Conservation (phyloP, 1,139 yeast species). For the Suhomyces bolitotheri region DNA sequence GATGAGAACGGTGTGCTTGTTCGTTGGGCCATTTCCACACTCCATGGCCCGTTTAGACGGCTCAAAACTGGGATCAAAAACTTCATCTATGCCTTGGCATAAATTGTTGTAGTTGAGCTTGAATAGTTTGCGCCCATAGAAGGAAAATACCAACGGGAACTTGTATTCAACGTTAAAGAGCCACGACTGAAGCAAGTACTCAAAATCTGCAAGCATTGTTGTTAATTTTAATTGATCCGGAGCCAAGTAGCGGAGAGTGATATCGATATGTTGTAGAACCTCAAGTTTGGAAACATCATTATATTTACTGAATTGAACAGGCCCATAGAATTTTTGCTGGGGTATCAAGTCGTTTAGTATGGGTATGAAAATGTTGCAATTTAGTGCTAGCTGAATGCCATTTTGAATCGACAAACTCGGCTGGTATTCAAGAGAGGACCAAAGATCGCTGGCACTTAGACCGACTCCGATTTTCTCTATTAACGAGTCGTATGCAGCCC, state of each 20-base stretch:
- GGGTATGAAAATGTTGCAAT: constrained; percentile 24
- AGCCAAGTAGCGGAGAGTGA: constrained; percentile 3
- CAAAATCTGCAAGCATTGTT: constrained; percentile 22
- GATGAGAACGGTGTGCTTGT: constrained; percentile 6
- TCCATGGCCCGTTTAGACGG: not conserved
- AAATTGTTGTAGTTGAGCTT: constrained; percentile 25
- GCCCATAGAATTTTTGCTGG: too few relatives aligned
- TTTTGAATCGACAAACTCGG: constrained; percentile 15
- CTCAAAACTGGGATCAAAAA: constrained; percentile 11
- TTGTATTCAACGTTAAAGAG: constrained; percentile 30
- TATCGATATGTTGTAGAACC: not conserved
- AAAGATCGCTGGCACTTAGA: constrained; percentile 15
- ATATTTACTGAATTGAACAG: too few relatives aligned
- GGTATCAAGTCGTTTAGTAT: constrained; percentile 16
- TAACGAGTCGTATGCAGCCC: constrained; percentile 15
- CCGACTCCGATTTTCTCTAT: constrained; percentile 16
- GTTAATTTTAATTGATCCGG: not conserved
- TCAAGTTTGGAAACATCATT: too few relatives aligned
- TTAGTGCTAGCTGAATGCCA: constrained; percentile 17
- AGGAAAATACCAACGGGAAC: constrained; percentile 41
- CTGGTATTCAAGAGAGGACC: constrained; percentile 22
- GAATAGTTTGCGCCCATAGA: constrained; percentile 33
- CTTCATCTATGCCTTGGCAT: constrained; percentile 13
- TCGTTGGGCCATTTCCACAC: not conserved
- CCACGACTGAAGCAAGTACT: constrained; percentile 33